Conservation (phyloP, 2,329 filamentous ascomycete genomes). For the Magnaporthiopsis incrustans region DNA sequence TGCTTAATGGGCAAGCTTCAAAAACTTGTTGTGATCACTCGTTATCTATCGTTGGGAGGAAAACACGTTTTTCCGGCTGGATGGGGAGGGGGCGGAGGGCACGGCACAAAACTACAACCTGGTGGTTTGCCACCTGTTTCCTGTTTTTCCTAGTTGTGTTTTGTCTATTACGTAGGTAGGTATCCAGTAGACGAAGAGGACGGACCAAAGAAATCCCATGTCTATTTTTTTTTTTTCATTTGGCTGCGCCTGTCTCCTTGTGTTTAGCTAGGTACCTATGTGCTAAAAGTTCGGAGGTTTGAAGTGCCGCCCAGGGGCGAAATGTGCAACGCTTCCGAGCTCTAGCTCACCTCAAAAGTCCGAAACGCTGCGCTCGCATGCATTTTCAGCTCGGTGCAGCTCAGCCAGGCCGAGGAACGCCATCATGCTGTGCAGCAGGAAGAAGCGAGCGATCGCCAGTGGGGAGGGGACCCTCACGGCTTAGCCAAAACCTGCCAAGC, state of each 20-base stretch:
- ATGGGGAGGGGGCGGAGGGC: background rate
- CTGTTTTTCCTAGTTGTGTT: background rate
- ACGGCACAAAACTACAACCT: background rate
- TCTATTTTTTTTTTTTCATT: background rate
- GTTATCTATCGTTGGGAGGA: background rate
- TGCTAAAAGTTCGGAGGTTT: too few species aligned
- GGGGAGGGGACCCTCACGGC: too few species aligned
- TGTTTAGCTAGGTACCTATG: too few species aligned
- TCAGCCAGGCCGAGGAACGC: too few species aligned
- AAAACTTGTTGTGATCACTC: background rate
- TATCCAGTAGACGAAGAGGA: background rate
- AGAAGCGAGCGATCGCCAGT: too few species aligned
- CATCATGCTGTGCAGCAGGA: too few species aligned
- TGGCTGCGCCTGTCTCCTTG: too few species aligned
- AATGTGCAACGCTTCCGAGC: too few species aligned
- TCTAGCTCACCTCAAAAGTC: too few species aligned
- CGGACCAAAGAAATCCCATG: background rate
- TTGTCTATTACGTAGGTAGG: background rate
- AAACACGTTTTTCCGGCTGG: background rate
- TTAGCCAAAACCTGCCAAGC: background rate
- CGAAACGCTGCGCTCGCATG: too few species aligned
- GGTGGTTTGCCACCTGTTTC: background rate
- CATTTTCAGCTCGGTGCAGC: too few species aligned
- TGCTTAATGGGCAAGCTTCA: background rate
- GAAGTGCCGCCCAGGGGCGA: too few species aligned